Evolutionary conservation across 306 rosid species (phyloP), one percentile per base, ranked within the genome.

Genomic region (Rubus parviflorus): DNA sequence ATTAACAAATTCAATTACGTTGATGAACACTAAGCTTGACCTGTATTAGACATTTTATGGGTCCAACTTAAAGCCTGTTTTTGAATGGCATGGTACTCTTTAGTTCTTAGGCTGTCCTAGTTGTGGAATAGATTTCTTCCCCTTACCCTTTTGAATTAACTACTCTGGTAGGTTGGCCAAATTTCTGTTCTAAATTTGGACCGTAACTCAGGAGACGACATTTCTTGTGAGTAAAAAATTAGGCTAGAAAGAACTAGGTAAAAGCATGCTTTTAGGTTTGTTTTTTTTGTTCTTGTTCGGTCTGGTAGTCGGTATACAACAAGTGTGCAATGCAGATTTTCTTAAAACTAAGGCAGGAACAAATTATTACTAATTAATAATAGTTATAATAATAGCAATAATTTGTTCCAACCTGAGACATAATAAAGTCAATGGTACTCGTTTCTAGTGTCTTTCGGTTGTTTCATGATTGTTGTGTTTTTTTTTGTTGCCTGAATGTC

Each of bases 291-390:
- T 71, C 68, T 23, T 54, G 66, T 40, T 57, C 0, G 46, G 61
- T 68, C 47, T 65, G 43, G 38, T 68, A 6, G 74, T 77, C 64
- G 72, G 37, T 10, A 43, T 10, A 16, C 63, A 51, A 67, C 58
- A 70, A 19, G 53, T 49, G 69, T 49, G 79, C 48, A 54, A 47
- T n/a, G 30, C 1, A n/a, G 30, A 9, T 8, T 61, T 25, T 30
- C 41, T 23, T 25, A 23, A 25, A 23, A 25, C 0, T 12, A 61
- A 61, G n/a, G 43, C 40, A 12, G 67, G 67, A 61, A 30, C 42
- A 61, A 23, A 1, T 23, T 60, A 11, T 13, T 23, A 60, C 8
- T 25, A 60, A 25, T 4, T 56, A 14, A 20, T 20, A 8, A n/a
- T 5, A 56, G 10, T 7, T 56, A 10, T 56, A 7, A 56, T 56